Percentiles rank a stretch among this genome's conserved stretches.
These are phyloP conservation scores for Podila horticola DNA, from an alignment of 192 early-diverging fungal genomes.

Conservation along the genomic window DNA sequence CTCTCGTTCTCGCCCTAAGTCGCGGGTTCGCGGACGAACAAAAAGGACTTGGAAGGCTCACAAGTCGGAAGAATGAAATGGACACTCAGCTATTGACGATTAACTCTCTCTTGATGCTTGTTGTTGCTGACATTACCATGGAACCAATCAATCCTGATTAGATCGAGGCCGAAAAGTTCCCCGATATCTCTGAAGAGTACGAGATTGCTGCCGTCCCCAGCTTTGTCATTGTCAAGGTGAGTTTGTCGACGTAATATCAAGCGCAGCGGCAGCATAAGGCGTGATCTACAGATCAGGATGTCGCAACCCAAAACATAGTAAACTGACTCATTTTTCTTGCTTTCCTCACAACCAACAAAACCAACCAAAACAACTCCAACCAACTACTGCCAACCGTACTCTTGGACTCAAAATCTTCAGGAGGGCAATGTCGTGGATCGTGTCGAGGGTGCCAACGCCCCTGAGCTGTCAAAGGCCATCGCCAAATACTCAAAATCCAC, in stretches of 20 bases:
- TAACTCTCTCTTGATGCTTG: not conserved
- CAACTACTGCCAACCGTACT: no score
- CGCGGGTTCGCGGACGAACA: no score
- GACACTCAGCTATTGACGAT: not conserved
- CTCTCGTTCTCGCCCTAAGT: no score
- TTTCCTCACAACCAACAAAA: no score
- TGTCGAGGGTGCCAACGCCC: constrained; percentile 90
- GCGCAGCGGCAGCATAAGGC: not conserved
- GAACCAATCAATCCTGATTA: constrained; percentile 9
- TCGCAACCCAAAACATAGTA: not conserved
- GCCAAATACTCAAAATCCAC: constrained; percentile 65
- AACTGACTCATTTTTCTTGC: no score
- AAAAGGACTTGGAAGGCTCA: no score
- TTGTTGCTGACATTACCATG: not conserved
- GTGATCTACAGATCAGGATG: not conserved
- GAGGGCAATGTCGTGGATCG: constrained; percentile 76
- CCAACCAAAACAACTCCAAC: no score
- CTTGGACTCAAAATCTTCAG: constrained; percentile 27
- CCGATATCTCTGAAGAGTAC: constrained; percentile 86
- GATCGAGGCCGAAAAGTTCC: constrained; percentile 91
- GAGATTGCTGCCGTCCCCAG: constrained; percentile 94
- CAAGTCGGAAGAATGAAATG: not conserved
- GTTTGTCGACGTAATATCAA: not conserved
- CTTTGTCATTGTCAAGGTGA: constrained; percentile 85
- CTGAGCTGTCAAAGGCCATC: constrained; percentile 76